Conservation (phyloP, 78 protist species). For the slime mould (Dictyostelium discoideum) region dicty_2.7 NC_007089.4:2294501-2295000, state of each 20-base stretch:
- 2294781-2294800: neutral
- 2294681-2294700: neutral
- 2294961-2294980: neutral
- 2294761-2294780: too few species aligned
- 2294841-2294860: slow-evolving; percentile 26
- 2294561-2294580: slow-evolving; percentile 5
- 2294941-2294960: slow-evolving; percentile 6
- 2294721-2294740: neutral
- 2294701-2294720: neutral
- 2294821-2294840: slow-evolving; percentile 26
- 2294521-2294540: neutral
- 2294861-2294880: neutral
- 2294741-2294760: slow-evolving; percentile 1
- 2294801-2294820: slow-evolving; percentile 14
- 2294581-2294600: neutral
- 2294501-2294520: neutral
- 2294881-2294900: slow-evolving; percentile 14
- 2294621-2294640: neutral
- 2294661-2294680: neutral
- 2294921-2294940: neutral
- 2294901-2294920: slow-evolving; percentile 29
- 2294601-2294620: neutral
- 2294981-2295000: neutral
- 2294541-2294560: neutral
- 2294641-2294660: neutral